Conservation (phyloP, 2,329 filamentous ascomycete species). For the Aspergillus novofumigatus region DNA sequence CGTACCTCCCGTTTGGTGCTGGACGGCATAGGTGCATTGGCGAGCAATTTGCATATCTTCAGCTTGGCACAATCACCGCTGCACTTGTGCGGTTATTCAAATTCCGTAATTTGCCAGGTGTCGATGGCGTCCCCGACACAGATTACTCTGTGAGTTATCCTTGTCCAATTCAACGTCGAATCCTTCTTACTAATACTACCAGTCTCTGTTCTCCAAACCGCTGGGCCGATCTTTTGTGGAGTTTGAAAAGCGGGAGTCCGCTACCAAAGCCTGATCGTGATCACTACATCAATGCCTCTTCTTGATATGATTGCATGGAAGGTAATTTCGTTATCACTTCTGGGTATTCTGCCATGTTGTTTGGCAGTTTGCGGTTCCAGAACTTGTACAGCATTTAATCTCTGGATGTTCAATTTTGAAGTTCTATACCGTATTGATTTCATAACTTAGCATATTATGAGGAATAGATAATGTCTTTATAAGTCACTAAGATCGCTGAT, state of each 20-base stretch:
- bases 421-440: background rate
- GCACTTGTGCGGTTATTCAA: slow-evolving; percentile 75
- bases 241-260: slow-evolving; percentile 57
- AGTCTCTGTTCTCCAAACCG: slow-evolving; percentile 67
- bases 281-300: background rate
- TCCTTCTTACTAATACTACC: background rate
- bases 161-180: background rate
- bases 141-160: slow-evolving; percentile 51
- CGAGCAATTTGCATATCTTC: slow-evolving; percentile 92
- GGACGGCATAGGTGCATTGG: slow-evolving; percentile 93
- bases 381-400: background rate
- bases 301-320: background rate
- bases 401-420: background rate
- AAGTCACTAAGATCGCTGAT: slow-evolving; percentile 1
- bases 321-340: background rate
- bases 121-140: slow-evolving; percentile 40
- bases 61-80: slow-evolving; percentile 80
- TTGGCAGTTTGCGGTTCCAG: background rate
- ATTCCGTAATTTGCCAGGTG: slow-evolving; percentile 56
- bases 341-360: background rate
- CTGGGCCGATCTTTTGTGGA: slow-evolving; percentile 66
- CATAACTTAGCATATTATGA: background rate
- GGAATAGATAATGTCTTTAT: background rate
- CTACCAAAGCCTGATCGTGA: slow-evolving; percentile 22
- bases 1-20: slow-evolving; percentile 91